These are phyloP conservation scores for Pestalotiopsis sp. DNA, from an alignment of 2,329 filamentous ascomycete genomes.

Conservation along the genomic window DNA sequence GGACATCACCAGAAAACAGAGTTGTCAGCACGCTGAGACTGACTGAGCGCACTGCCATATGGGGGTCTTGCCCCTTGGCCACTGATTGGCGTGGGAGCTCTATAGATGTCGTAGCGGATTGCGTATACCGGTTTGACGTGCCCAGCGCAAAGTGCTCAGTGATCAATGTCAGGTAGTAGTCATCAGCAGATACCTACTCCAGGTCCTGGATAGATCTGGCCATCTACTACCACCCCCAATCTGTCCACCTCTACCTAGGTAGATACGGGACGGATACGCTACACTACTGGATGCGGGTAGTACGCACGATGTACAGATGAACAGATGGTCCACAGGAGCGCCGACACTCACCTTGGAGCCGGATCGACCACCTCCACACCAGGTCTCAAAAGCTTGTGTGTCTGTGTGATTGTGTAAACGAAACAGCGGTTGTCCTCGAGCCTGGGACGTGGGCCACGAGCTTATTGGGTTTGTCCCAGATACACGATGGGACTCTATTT, in stretches of 20 bases:
- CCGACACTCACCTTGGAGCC: neutral
- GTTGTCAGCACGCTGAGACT: neutral
- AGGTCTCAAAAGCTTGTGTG: neutral
- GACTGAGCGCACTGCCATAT: neutral
- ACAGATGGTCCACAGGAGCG: neutral
- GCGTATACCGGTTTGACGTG: neutral
- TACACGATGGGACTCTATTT: constrained; percentile 1
- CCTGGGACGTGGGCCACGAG: constrained; percentile 3
- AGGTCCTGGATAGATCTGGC: neutral
- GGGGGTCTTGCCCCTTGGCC: neutral
- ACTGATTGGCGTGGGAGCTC: neutral
- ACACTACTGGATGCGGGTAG: neutral
- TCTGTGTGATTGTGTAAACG: constrained; percentile 1
- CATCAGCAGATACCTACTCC: too few species aligned
- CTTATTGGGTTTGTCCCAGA: constrained; percentile 5
- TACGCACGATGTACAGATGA: neutral
- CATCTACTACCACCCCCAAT: neutral
- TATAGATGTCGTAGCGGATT: neutral
- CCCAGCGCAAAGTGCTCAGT: neutral
- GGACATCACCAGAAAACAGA: neutral
- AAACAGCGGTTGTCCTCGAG: constrained; percentile 1
- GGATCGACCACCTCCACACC: neutral
- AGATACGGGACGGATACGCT: neutral
- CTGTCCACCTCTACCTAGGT: neutral
- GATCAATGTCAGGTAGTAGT: neutral